These are phyloP conservation scores for Globisporangium paroecandrum DNA, from an alignment of 352 stramenopile species.

Conservation along the genomic window DNA sequence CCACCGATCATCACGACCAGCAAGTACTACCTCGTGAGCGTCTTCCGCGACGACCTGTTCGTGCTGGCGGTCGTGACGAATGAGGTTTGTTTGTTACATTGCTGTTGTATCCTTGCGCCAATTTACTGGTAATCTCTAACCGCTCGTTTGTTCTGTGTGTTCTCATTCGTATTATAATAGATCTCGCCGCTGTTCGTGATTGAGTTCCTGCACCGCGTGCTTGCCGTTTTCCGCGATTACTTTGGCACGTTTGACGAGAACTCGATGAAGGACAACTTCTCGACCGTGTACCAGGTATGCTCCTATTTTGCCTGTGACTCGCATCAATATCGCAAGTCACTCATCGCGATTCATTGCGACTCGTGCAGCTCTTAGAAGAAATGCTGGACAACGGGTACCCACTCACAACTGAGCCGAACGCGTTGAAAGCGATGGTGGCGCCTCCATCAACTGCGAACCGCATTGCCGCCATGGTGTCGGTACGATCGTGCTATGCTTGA, in stretches of 20 bases:
- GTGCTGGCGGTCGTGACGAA: slow-evolving; percentile 93
- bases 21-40: slow-evolving; percentile 91
- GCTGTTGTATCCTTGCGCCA: neutral
- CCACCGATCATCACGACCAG: slow-evolving; percentile 84
- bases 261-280: slow-evolving; percentile 98
- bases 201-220: slow-evolving; percentile 96
- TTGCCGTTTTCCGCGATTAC: slow-evolving; percentile 96
- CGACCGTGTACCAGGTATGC: slow-evolving; percentile 90
- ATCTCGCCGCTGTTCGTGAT: slow-evolving; percentile 89
- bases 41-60: slow-evolving; percentile 94
- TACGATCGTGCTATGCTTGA: slow-evolving; percentile 13
- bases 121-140: neutral
- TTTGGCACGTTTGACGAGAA: slow-evolving; percentile 96
- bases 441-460: slow-evolving; percentile 92
- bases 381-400: slow-evolving; percentile 99
- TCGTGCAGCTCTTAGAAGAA: slow-evolving; percentile 85
- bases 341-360: neutral
- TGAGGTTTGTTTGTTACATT: slow-evolving; percentile 64
- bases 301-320: neutral
- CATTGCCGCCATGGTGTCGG: slow-evolving; percentile 85
- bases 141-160: neutral
- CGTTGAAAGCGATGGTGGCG: slow-evolving; percentile 96
- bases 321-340: neutral
- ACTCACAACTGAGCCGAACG: slow-evolving; percentile 96
- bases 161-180: slow-evolving; percentile 34